A percentile compares a stretch with the other conserved stretches of the same genome.
These are phyloP conservation scores for Crotalaria pallida DNA, from an alignment of 306 rosid species.

Conservation along the genomic window DNA sequence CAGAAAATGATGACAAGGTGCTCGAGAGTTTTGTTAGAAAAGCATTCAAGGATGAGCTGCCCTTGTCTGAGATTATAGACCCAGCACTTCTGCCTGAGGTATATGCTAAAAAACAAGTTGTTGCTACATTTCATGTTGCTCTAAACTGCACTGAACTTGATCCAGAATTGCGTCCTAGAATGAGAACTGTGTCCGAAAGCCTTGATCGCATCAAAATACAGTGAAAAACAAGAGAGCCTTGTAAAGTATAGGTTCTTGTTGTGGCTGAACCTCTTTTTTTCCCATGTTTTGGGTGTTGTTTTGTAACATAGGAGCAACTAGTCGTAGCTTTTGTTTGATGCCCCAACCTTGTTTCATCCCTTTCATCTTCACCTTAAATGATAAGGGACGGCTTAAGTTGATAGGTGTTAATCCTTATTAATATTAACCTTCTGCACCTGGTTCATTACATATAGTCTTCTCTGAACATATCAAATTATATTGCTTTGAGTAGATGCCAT, in stretches of 20 bases:
- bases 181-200: constrained; percentile 66
- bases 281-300: background rate
- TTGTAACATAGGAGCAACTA: constrained; percentile 7
- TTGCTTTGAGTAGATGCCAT: background rate
- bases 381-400: background rate
- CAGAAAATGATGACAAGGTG: constrained; percentile 49
- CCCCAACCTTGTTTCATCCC: background rate
- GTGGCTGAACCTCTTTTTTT: background rate
- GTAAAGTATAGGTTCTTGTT: constrained; percentile 12
- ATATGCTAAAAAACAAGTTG: constrained; percentile 67
- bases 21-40: constrained; percentile 59
- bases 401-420: background rate
- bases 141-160: constrained; percentile 77
- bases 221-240: constrained; percentile 14
- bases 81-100: constrained; percentile 57
- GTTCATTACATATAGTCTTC: no score
- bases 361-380: background rate
- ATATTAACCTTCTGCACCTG: background rate
- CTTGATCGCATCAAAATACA: constrained; percentile 57
- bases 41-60: constrained; percentile 55
- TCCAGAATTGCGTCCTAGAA: constrained; percentile 76
- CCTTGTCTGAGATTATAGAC: constrained; percentile 73
- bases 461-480: no score
- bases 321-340: background rate
- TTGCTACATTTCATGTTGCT: constrained; percentile 66